Conservation (phyloP, 257 asterid species). For the Penstemon newberryi region DNA sequence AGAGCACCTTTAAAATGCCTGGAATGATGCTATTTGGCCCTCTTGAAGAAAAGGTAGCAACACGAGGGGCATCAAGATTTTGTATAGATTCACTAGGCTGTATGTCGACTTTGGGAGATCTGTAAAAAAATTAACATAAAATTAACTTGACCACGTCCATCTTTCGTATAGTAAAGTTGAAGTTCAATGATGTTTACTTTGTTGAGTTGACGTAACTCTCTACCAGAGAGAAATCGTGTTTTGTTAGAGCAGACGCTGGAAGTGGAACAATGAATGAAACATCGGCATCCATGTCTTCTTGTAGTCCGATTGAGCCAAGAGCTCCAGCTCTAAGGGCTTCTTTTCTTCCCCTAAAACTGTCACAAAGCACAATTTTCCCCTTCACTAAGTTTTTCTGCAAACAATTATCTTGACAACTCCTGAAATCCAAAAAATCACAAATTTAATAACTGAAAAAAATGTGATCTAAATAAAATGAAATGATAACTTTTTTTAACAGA, state of each 20-base stretch:
- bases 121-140: neutral
- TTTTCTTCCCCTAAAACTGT: neutral
- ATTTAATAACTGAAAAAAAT: neutral
- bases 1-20: slow-evolving; percentile 25
- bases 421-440: neutral
- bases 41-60: slow-evolving; percentile 24
- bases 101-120: slow-evolving; percentile 22
- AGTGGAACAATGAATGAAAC: neutral
- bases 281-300: neutral
- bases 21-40: slow-evolving; percentile 30
- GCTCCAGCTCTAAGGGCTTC: slow-evolving; percentile 23
- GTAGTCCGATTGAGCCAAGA: neutral
- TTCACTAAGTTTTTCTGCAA: slow-evolving; percentile 17
- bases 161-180: too few relatives aligned
- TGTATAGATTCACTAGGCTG: slow-evolving; percentile 22
- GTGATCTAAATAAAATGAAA: neutral
- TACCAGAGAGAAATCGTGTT: neutral
- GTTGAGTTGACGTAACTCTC: slow-evolving; percentile 6
- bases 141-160: too few relatives aligned
- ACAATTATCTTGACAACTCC: slow-evolving; percentile 10
- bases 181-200: neutral
- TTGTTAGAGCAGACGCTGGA: neutral
- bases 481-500: neutral
- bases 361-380: slow-evolving; percentile 35
- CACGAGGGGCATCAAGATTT: slow-evolving; percentile 13